Conservation (phyloP, 2,329 filamentous ascomycete genomes). For the Coniochaeta pulveracea region DNA sequence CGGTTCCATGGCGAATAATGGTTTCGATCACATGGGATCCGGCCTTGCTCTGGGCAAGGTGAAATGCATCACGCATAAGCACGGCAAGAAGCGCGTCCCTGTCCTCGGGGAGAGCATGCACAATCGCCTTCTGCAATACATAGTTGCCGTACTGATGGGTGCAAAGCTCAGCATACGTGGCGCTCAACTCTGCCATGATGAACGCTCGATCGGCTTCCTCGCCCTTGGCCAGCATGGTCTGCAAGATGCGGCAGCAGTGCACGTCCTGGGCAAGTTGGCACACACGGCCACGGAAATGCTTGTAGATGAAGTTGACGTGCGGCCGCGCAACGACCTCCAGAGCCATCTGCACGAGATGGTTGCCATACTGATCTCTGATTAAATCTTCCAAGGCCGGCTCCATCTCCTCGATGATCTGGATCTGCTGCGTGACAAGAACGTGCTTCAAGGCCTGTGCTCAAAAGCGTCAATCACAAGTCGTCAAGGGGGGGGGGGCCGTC, state of each 20-base stretch:
- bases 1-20: too few relatives aligned
- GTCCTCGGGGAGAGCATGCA: slow-evolving; percentile 64
- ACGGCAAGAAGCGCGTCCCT: slow-evolving; percentile 60
- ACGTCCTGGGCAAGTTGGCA: slow-evolving; percentile 63
- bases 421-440: slow-evolving; percentile 85
- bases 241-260: slow-evolving; percentile 87
- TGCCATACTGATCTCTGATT: slow-evolving; percentile 81
- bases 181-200: slow-evolving; percentile 71
- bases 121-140: slow-evolving; percentile 84
- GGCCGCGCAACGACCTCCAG: slow-evolving; percentile 70
- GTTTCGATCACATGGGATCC: slow-evolving; percentile 97
- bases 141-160: slow-evolving; percentile 92
- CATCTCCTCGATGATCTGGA: slow-evolving; percentile 71
- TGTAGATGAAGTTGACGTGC: slow-evolving; percentile 76
- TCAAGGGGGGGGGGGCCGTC: background rate
- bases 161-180: slow-evolving; percentile 60
- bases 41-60: slow-evolving; percentile 86
- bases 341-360: slow-evolving; percentile 92
- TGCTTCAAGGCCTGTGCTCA: slow-evolving; percentile 70
- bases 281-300: slow-evolving; percentile 67
- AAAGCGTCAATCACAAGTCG: background rate
- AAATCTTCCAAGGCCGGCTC: slow-evolving; percentile 65
- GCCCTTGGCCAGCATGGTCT: slow-evolving; percentile 80
- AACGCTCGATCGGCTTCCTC: slow-evolving; percentile 57
- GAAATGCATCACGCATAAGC: slow-evolving; percentile 60